Conservation (phyloP, 1,284 basidiomycete genomes). For the Lentinus polychrous region DNA sequence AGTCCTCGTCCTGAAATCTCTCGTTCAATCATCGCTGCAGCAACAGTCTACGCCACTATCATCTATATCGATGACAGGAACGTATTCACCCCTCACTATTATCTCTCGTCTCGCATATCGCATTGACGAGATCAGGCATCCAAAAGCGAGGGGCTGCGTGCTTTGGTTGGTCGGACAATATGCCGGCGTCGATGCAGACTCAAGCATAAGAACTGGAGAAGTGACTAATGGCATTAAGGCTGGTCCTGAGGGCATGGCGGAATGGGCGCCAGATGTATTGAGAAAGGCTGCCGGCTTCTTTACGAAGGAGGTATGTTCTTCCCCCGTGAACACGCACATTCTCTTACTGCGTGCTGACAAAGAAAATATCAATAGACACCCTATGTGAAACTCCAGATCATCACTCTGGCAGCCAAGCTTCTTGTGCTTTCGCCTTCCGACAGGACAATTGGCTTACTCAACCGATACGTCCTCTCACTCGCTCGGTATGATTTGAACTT, state of each 20-base stretch:
- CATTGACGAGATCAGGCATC: slow-evolving; percentile 73
- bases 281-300: slow-evolving; percentile 74
- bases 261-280: slow-evolving; percentile 84
- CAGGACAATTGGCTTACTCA: slow-evolving; percentile 44
- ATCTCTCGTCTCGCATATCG: slow-evolving; percentile 68
- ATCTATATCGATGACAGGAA: slow-evolving; percentile 23
- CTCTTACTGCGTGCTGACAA: not conserved
- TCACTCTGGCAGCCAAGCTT: slow-evolving; percentile 82
- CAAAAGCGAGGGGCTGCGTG: slow-evolving; percentile 77
- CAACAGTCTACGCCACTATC: slow-evolving; percentile 21
- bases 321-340: not conserved
- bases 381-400: slow-evolving; percentile 72
- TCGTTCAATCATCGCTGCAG: slow-evolving; percentile 65
- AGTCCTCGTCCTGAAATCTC: slow-evolving; percentile 77
- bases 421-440: slow-evolving; percentile 61
- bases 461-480: slow-evolving; percentile 73
- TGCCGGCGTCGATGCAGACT: slow-evolving; percentile 32
- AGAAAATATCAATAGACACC: slow-evolving; percentile 35
- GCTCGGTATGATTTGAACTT: slow-evolving; percentile 84
- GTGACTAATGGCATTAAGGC: slow-evolving; percentile 3
- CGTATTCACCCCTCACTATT: slow-evolving; percentile 54
- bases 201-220: slow-evolving; percentile 6
- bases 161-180: slow-evolving; percentile 91
- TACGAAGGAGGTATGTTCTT: slow-evolving; percentile 48
- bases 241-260: slow-evolving; percentile 40